These are phyloP conservation scores for Blepharisma japonicum DNA, from an alignment of 73 alveolate genomes.

Conservation along the genomic window DNA sequence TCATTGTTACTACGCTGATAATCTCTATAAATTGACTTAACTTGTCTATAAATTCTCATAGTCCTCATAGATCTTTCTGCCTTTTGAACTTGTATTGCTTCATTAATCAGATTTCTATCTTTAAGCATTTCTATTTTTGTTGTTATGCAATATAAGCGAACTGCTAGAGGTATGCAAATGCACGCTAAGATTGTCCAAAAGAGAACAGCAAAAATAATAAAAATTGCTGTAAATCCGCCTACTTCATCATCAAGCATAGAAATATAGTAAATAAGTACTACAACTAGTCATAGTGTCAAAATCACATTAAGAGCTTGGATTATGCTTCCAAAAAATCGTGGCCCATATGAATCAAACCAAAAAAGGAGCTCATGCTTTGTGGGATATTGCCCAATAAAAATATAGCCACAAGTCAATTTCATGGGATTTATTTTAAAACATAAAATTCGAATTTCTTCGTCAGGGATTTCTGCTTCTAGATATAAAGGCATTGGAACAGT, in stretches of 20 bases:
- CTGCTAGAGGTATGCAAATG: background rate
- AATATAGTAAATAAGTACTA: background rate
- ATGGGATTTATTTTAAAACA: background rate
- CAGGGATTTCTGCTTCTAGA: background rate
- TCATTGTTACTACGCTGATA: background rate
- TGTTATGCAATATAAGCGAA: background rate
- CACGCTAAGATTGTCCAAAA: background rate
- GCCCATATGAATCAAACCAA: slow-evolving; percentile 24
- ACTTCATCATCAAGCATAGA: slow-evolving; percentile 4
- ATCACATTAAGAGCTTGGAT: background rate
- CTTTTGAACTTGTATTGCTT: background rate
- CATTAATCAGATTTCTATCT: slow-evolving; percentile 4
- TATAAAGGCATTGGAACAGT: background rate
- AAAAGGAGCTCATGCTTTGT: background rate
- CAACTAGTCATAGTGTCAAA: background rate
- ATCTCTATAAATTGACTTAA: background rate
- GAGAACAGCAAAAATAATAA: background rate
- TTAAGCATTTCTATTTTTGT: slow-evolving; percentile 10
- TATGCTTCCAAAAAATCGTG: background rate
- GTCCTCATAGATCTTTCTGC: background rate
- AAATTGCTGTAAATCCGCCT: background rate
- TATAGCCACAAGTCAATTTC: slow-evolving; percentile 8
- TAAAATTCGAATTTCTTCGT: background rate
- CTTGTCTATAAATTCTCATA: slow-evolving; percentile 17
- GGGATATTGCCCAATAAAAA: background rate